phyloP scores from a whole-genome alignment of 257 asterid genomes.

The Solanum dulcamara region DNA sequence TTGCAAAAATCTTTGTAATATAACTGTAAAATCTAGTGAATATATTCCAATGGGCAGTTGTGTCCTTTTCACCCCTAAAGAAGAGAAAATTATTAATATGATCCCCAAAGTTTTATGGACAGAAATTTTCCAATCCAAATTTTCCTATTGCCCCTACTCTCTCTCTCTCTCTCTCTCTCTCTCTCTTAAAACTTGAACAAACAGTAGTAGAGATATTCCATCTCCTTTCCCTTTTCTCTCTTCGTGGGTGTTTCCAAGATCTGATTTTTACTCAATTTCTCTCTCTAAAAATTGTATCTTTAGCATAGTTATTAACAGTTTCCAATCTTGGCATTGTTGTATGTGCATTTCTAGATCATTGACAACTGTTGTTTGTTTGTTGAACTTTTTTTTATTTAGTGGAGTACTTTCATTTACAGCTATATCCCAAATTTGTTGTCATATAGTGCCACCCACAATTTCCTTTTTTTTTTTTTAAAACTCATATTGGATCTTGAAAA shows the following conservation, averaged over 20 bases:
- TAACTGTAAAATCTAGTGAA: neutral
- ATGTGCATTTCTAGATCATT: conserved; percentile 16
- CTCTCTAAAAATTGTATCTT: neutral
- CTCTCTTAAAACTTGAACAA: neutral
- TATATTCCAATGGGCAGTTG: neutral
- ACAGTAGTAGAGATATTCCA: neutral
- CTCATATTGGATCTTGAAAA: conserved; percentile 1
- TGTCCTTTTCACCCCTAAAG: neutral
- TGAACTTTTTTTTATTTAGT: neutral
- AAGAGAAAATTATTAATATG: neutral
- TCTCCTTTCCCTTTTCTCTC: conserved; percentile 1
- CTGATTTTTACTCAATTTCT: neutral
- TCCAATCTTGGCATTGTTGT: conserved; percentile 13
- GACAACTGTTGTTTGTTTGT: conserved; percentile 4
- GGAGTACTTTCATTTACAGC: conserved; percentile 19
- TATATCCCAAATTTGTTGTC: neutral
- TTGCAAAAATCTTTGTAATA: neutral
- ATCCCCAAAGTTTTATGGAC: neutral
- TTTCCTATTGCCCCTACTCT: neutral
- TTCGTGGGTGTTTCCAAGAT: neutral
- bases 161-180: neutral
- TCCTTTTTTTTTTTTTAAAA: neutral
- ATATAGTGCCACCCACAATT: conserved; percentile 8
- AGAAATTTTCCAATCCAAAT: neutral
- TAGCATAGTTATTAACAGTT: neutral